Conservation (phyloP, 148 eudicot genomes). For the Tetragonia tetragonoides region DNA sequence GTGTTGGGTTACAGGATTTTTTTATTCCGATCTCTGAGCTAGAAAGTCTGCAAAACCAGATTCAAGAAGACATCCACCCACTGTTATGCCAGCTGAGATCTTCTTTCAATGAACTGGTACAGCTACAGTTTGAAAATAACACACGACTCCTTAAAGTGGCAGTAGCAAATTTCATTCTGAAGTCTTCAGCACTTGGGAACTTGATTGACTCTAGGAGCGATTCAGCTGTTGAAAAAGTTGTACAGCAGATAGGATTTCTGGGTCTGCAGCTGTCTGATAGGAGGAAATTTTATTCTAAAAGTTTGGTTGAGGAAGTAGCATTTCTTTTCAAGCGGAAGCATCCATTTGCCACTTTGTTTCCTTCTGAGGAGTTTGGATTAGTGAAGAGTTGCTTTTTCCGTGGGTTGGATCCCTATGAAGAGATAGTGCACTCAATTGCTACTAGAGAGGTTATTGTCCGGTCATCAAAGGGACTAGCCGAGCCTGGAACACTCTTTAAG, state of each 20-base stretch:
- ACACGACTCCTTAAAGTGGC: conserved; percentile 48
- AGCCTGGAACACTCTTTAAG: conserved; percentile 89
- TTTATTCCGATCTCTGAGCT: conserved; percentile 37
- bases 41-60: conserved; percentile 35
- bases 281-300: conserved; percentile 71
- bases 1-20: conserved; percentile 72
- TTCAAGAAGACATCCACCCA: conserved; percentile 56
- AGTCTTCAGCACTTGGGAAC: conserved; percentile 59
- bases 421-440: conserved; percentile 82
- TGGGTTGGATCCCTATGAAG: conserved; percentile 85
- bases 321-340: conserved; percentile 52
- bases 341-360: conserved; percentile 47
- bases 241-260: conserved; percentile 85
- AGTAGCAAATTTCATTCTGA: conserved; percentile 52
- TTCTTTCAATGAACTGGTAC: conserved; percentile 57
- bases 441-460: conserved; percentile 87
- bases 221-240: conserved; percentile 68
- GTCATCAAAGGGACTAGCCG: conserved; percentile 82
- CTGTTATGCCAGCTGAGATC: conserved; percentile 50
- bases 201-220: conserved; percentile 83
- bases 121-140: conserved; percentile 59
- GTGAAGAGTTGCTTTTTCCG: conserved; percentile 64
- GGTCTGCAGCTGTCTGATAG: conserved; percentile 69
- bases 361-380: conserved; percentile 68
- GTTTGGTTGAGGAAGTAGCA: conserved; percentile 63